These are phyloP conservation scores for Apiospora arundinis DNA, from an alignment of 2,329 filamentous ascomycete species.

Conservation along the genomic window DNA sequence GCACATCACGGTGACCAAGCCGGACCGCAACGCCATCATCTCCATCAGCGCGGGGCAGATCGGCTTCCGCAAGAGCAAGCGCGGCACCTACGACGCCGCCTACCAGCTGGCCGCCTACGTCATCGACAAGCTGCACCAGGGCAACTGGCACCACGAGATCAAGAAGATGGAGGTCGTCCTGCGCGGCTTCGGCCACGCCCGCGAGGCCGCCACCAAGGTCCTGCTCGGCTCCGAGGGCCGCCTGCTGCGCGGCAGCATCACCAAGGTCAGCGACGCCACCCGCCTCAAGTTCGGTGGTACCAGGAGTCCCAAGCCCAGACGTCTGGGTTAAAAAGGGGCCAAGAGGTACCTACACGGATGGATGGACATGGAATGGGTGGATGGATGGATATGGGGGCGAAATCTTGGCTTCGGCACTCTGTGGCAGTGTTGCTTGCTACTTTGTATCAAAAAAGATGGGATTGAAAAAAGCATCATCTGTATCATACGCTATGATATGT, in stretches of 20 bases:
- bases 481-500: constrained; percentile 19
- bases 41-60: constrained; percentile 85
- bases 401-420: neutral
- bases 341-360: too few species aligned
- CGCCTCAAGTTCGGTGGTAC: constrained; percentile 95
- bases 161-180: constrained; percentile 79
- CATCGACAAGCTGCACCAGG: constrained; percentile 83
- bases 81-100: constrained; percentile 86
- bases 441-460: neutral
- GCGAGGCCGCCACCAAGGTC: constrained; percentile 90
- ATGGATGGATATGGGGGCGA: neutral
- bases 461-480: constrained; percentile 12
- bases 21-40: constrained; percentile 79
- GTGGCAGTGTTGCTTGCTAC: neutral
- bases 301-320: constrained; percentile 82
- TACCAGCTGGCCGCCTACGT: constrained; percentile 89
- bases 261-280: constrained; percentile 83
- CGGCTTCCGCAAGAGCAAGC: constrained; percentile 84
- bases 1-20: constrained; percentile 87
- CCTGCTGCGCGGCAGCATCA: constrained; percentile 74
- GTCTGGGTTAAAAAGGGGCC: constrained; percentile 62
- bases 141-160: constrained; percentile 78
- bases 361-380: neutral
- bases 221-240: constrained; percentile 86
- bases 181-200: constrained; percentile 83